Evolutionary conservation across 2,329 filamentous ascomycete species (phyloP).

Genomic region (Dactylella cylindrospora): DNA sequence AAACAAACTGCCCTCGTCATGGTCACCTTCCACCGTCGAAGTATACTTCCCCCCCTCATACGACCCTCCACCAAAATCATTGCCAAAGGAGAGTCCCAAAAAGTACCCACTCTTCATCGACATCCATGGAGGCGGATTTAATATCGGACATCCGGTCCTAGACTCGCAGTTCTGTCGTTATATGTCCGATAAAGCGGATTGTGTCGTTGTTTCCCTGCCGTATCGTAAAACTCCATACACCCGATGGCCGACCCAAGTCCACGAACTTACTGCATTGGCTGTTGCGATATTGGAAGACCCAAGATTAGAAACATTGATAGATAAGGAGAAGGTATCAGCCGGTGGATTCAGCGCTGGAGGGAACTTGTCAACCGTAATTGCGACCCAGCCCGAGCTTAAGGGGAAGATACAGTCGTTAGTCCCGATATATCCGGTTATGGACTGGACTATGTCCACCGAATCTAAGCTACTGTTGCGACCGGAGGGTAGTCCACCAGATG

Average conservation of each 20-base stretch:
- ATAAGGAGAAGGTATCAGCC: conserved; percentile 54
- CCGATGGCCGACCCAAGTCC: conserved; percentile 55
- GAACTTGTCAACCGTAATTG: conserved; percentile 52
- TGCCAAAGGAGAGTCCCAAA: conserved; percentile 14
- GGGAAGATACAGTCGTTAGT: conserved; percentile 22
- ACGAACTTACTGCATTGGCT: conserved; percentile 56
- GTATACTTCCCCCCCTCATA: conserved; percentile 31
- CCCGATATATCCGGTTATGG: conserved; percentile 24
- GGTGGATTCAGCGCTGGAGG: conserved; percentile 59
- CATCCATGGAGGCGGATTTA: conserved; percentile 60
- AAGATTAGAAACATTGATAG: conserved; percentile 52
- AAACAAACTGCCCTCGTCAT: conserved; percentile 20
- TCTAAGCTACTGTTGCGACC: conserved; percentile 15
- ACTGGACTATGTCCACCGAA: conserved; percentile 28
- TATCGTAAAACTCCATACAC: conserved; percentile 57
- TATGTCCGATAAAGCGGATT: conserved; percentile 53
- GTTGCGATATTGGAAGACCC: conserved; percentile 54
- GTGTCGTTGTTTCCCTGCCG: conserved; percentile 57
- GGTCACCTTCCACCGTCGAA: conserved; percentile 25
- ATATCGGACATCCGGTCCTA: conserved; percentile 54
- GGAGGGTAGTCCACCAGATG: conserved; percentile 11
- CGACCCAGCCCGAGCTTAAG: conserved; percentile 17
- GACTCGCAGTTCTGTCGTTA: conserved; percentile 57
- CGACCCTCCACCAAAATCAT: conserved; percentile 1
- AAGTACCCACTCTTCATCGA: conserved; percentile 55